Evolutionary conservation across 2,329 filamentous ascomycete species (phyloP).

Genomic region (Leptographium lundbergii): DNA sequence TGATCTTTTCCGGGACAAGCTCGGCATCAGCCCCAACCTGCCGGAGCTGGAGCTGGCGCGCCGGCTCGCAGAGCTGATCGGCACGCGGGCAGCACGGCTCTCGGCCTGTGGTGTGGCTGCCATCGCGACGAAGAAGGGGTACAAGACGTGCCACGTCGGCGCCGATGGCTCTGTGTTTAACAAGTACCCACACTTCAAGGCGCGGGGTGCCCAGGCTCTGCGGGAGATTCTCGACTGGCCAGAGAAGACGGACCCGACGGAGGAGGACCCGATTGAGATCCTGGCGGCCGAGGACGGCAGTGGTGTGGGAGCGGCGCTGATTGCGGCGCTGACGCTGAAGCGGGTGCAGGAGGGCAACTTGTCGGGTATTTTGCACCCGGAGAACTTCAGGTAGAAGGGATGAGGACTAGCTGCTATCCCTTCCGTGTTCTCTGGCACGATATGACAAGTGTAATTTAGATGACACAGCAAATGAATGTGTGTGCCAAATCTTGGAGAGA

Average conservation of each 20-base stretch:
- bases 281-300: slow-evolving; percentile 87
- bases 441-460: background rate
- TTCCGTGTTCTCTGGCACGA: background rate
- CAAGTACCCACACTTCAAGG: slow-evolving; percentile 98
- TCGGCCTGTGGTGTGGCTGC: slow-evolving; percentile 91
- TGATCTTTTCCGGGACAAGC: slow-evolving; percentile 66
- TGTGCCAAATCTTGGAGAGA: background rate
- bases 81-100: slow-evolving; percentile 83
- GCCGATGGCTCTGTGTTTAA: slow-evolving; percentile 97
- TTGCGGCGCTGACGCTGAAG: slow-evolving; percentile 62
- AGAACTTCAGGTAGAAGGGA: slow-evolving; percentile 41
- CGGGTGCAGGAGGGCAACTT: slow-evolving; percentile 49
- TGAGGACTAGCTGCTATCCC: background rate
- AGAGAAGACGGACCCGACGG: slow-evolving; percentile 51
- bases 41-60: slow-evolving; percentile 83
- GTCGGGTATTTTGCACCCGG: slow-evolving; percentile 51
- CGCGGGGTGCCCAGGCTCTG: slow-evolving; percentile 75
- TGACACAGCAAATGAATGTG: background rate
- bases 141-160: slow-evolving; percentile 79
- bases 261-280: slow-evolving; percentile 79
- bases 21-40: slow-evolving; percentile 57
- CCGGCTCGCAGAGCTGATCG: slow-evolving; percentile 83
- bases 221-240: slow-evolving; percentile 95
- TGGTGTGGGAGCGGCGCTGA: slow-evolving; percentile 91
- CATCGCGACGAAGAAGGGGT: slow-evolving; percentile 93